Percentiles rank a stretch among this genome's conserved stretches.
These are phyloP conservation scores for Syzygium malaccense DNA, from an alignment of 441 rosid genomes.

Conservation along the genomic window DNA sequence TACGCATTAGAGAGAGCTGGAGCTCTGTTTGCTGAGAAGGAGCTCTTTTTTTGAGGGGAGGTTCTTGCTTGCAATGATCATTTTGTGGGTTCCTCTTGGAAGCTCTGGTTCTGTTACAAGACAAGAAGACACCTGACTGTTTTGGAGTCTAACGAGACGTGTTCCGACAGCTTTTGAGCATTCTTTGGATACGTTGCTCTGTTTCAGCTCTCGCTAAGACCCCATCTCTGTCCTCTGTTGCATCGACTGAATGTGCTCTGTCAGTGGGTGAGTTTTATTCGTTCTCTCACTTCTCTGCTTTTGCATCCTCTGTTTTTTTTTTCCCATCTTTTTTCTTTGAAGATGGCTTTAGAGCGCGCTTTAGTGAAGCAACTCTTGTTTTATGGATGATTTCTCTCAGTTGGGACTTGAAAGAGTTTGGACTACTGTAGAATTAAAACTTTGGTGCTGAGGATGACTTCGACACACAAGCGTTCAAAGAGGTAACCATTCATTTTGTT, in stretches of 20 bases:
- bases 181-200: background rate
- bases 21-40: background rate
- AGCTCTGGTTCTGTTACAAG: background rate
- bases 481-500: background rate
- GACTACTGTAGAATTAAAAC: background rate
- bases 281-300: background rate
- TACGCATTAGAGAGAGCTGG: background rate
- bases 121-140: background rate
- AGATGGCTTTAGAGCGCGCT: background rate
- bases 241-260: conserved; percentile 10
- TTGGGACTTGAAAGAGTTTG: background rate
- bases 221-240: background rate
- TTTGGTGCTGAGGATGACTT: background rate
- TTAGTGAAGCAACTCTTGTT: background rate
- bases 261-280: background rate
- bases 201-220: background rate
- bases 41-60: background rate
- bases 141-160: background rate
- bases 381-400: background rate
- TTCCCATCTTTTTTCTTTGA: background rate
- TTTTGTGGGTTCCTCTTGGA: background rate
- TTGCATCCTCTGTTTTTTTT: background rate
- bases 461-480: conserved; percentile 7
- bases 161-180: background rate
- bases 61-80: background rate